Evolutionary conservation across 805 yeast genomes (phyloP), one percentile per base, ranked within the genome.

Genomic region (Clavispora carvajalis): DNA sequence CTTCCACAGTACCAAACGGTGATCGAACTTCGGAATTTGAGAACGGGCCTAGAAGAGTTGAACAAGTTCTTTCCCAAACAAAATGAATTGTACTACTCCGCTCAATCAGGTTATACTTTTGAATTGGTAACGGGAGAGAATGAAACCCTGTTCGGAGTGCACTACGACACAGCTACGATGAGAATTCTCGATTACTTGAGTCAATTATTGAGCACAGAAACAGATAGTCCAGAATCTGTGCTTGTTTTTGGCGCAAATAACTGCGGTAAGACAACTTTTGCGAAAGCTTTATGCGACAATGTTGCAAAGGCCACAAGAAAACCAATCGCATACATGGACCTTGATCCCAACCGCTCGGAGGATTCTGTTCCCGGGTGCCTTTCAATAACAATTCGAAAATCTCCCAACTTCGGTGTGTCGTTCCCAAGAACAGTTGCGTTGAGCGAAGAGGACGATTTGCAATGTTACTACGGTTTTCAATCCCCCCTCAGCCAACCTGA

Each of bases 291-390:
- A 5, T 40, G 77, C 4, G 84, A 85, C 49, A 62, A 62, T 17
- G 49, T 79, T 1, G 52, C 76, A 4, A 53, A 58, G 4, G 48
- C 51, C 3, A 50, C 51, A 5, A 43, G 49, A 1, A 41, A 55
- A 0, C 55, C 63, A 0, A 61, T 81, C 3, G 69, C 73, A 16
- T 73, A 80, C 28, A 49, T 90, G 30, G 96, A 90, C 51, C 56
- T 87, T 1, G 98, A 90, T 55, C 95, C 96, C 0, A 96, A 95
- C 1, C 96, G 89, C 55, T 79, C 95, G 0, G 95, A 85, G 52
- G 79, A 73, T 47, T 79, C 89, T 0, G 66, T 67, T 7, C 93
- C 95, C 0, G 89, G 83, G 23, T 75, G 83, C 33, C 60, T 89
- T 2, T 78, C 95, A 0, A 58, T 85, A 10, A 67, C 75, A 1